Percentiles rank a stretch among this genome's conserved stretches.
Conservation (phyloP, 805 yeast species). For the Starmerella asiatica region DNA sequence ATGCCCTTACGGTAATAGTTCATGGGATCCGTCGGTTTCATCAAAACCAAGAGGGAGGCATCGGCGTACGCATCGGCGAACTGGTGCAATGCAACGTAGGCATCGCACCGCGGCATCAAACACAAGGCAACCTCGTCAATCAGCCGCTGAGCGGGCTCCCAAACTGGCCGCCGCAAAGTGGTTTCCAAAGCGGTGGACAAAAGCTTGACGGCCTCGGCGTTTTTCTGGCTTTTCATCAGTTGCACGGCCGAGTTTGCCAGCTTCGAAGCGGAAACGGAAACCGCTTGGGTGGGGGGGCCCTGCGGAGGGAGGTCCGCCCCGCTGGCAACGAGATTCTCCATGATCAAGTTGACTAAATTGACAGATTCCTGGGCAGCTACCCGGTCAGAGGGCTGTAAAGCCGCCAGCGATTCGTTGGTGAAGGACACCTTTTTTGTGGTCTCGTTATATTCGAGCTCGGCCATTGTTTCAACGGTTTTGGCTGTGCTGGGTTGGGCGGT, state of each 20-base stretch:
- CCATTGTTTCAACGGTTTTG: constrained; percentile 11
- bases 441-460: constrained; percentile 11
- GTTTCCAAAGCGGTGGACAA: constrained; percentile 30
- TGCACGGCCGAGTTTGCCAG: constrained; percentile 26
- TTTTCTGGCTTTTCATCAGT: constrained; percentile 21
- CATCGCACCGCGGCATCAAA: constrained; percentile 30
- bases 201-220: constrained; percentile 28
- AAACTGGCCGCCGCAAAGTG: constrained; percentile 30
- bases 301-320: constrained; percentile 30
- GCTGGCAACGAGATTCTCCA: constrained; percentile 23
- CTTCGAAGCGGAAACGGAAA: constrained; percentile 26
- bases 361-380: constrained; percentile 15
- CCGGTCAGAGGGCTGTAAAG: constrained; percentile 5
- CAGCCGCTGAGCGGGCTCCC: constrained; percentile 28
- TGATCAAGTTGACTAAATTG: constrained; percentile 23
- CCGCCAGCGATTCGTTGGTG: constrained; percentile 2
- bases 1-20: constrained; percentile 28
- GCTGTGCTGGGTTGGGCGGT: no score
- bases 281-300: constrained; percentile 19
- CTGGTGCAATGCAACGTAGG: constrained; percentile 25
- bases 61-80: constrained; percentile 32
- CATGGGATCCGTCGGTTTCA: constrained; percentile 26
- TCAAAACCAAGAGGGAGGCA: constrained; percentile 25
- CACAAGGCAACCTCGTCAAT: constrained; percentile 27
- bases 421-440: constrained; percentile 13